Conservation (phyloP, 208 protist genomes). For the Endotrypanum monterogeii region DNA sequence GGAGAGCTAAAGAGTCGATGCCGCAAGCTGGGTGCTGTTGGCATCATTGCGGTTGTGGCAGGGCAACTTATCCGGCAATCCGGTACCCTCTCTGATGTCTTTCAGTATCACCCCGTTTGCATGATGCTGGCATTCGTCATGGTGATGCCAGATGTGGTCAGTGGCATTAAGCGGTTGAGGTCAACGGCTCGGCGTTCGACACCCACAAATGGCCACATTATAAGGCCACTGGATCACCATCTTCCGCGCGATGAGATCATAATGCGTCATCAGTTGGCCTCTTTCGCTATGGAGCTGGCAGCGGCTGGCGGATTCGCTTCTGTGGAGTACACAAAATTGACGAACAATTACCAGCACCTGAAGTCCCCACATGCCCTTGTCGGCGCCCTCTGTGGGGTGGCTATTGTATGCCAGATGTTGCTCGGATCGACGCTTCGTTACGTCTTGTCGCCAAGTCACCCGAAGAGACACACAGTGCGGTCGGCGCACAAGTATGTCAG, state of each 20-base stretch:
- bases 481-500: conserved; percentile 28
- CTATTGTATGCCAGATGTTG: conserved; percentile 39
- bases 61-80: conserved; percentile 9
- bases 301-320: conserved; percentile 44
- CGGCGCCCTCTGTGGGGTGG: conserved; percentile 27
- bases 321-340: conserved; percentile 63
- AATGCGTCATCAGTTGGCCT: conserved; percentile 36
- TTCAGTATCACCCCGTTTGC: conserved; percentile 62
- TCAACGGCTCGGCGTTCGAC: not conserved
- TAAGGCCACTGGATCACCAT: not conserved
- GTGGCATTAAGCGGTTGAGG: conserved; percentile 34
- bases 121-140: conserved; percentile 51
- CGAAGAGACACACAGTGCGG: conserved; percentile 2
- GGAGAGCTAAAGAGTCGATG: conserved; percentile 12
- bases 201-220: not conserved
- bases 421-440: conserved; percentile 36
- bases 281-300: conserved; percentile 44
- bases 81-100: conserved; percentile 23
- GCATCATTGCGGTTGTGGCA: conserved; percentile 16
- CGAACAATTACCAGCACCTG: conserved; percentile 40
- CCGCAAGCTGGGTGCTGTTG: conserved; percentile 19
- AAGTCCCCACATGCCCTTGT: conserved; percentile 48
- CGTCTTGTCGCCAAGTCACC: conserved; percentile 10
- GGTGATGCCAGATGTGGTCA: conserved; percentile 52
- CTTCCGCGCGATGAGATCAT: conserved; percentile 27